A percentile compares a stretch with the other conserved stretches of the same genome.
Conservation (phyloP, 495 filamentous ascomycete genomes). For the Neurospora africana region DNA sequence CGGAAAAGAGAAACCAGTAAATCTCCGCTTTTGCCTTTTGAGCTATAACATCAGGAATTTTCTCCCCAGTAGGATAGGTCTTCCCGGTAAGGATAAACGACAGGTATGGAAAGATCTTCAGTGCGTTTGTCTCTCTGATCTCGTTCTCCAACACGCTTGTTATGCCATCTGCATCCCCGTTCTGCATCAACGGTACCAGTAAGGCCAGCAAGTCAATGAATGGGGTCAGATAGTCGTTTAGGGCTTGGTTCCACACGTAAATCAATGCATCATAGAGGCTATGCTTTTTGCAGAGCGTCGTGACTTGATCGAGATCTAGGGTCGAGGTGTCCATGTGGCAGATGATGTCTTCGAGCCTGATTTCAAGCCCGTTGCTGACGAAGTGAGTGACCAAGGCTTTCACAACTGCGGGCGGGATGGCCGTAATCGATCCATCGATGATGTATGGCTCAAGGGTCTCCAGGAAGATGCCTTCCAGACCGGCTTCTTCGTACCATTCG, state of each 20-base stretch:
- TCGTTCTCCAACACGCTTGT: slow-evolving; percentile 36
- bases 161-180: slow-evolving; percentile 34
- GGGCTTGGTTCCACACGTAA: slow-evolving; percentile 90
- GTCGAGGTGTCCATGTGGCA: slow-evolving; percentile 84
- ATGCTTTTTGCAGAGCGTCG: slow-evolving; percentile 79
- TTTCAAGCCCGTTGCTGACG: slow-evolving; percentile 57
- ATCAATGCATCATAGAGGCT: slow-evolving; percentile 90
- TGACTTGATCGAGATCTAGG: slow-evolving; percentile 90
- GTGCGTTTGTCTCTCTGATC: slow-evolving; percentile 51
- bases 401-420: slow-evolving; percentile 70
- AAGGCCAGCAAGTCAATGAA: slow-evolving; percentile 73
- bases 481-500: slow-evolving; percentile 73
- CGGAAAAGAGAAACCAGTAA: slow-evolving; percentile 89
- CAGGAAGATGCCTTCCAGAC: slow-evolving; percentile 64
- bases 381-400: slow-evolving; percentile 79
- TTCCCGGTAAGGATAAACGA: slow-evolving; percentile 88
- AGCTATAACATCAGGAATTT: slow-evolving; percentile 56
- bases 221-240: slow-evolving; percentile 83
- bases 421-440: slow-evolving; percentile 61
- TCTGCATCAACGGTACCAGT: slow-evolving; percentile 48
- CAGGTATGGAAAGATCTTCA: slow-evolving; percentile 91
- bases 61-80: slow-evolving; percentile 76
- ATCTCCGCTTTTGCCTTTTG: slow-evolving; percentile 70
- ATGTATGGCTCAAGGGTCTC: slow-evolving; percentile 81
- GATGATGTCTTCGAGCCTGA: slow-evolving; percentile 84